Evolutionary conservation across 2,329 filamentous ascomycete species (phyloP), one percentile per base, ranked within the genome.

Genomic region (Zymoseptoria passerinii): DNA sequence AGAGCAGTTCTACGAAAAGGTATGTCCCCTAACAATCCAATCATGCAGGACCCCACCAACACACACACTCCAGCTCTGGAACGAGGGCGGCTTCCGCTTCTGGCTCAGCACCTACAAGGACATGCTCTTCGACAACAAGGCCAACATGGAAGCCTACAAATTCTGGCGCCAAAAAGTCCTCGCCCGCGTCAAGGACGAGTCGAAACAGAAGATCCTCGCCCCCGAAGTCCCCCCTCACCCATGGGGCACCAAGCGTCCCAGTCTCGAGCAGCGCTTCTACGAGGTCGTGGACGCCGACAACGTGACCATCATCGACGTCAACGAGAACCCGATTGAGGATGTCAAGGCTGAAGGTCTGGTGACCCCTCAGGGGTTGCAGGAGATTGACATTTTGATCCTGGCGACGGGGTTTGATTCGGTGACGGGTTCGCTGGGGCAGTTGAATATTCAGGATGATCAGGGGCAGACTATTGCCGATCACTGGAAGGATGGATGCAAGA

Each of bases 181-280:
- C 0, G 73, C 70, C 10, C 76, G 82, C 1, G 75, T 85, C 50
- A 70, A 73, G 0, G 79, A 85, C 57, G 75, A 80, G 0, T 70
- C 70, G 27, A 75, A 77, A 61, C 71, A 76, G 27, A 77, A 82
- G 13, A 60, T 84, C 1, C 72, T 85, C 6, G 81, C 81, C 0
- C 83, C 83, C 0, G 63, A 74, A 8, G 67, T 79, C 51, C 78
- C 76, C 68, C 81, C 78, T 0, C 79, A 84, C 57, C 77, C 73
- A 27, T 85, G 82, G 64, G 67, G 67, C 13, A 76, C 74, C 7
- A 78, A 77, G 66, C 67, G 76, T 23, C 74, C 74, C 2, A 73
- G 71, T n/a, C 68, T 78, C 4, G 75, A 78, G 60, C 75, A 77
- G 55, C 69, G 75, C 63, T 76, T 73, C 59, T 78, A 77, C 54